phyloP scores from a whole-genome alignment of 805 yeast species.

The Candida railenensis region DNA sequence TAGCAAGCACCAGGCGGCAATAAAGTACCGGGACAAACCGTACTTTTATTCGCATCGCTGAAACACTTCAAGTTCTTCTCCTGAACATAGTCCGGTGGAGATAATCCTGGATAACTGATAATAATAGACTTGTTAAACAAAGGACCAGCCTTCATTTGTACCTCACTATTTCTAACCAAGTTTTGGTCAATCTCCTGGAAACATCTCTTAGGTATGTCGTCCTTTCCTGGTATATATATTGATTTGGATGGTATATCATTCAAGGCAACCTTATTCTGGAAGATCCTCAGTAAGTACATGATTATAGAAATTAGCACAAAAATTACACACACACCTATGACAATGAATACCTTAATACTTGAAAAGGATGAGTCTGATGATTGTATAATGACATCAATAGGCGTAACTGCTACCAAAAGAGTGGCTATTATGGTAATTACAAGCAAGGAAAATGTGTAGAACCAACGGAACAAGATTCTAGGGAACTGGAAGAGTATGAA shows the following conservation, averaged over 20 bases:
- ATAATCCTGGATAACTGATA: slow-evolving; percentile 38
- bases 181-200: slow-evolving; percentile 22
- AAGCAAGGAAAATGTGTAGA: slow-evolving; percentile 27
- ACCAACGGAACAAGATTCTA: slow-evolving; percentile 19
- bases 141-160: slow-evolving; percentile 36
- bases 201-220: slow-evolving; percentile 42
- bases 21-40: slow-evolving; percentile 11
- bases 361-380: slow-evolving; percentile 53
- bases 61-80: slow-evolving; percentile 19
- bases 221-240: slow-evolving; percentile 62
- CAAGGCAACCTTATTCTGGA: slow-evolving; percentile 55
- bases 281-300: slow-evolving; percentile 58
- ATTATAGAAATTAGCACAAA: slow-evolving; percentile 51
- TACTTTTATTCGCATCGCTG: not conserved
- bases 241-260: slow-evolving; percentile 72
- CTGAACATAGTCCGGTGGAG: slow-evolving; percentile 43
- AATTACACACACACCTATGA: slow-evolving; percentile 66
- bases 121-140: slow-evolving; percentile 18
- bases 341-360: slow-evolving; percentile 79
- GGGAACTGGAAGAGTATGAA: slow-evolving; percentile 5
- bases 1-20: slow-evolving; percentile 32
- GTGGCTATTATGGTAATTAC: slow-evolving; percentile 27
- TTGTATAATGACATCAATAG: slow-evolving; percentile 73
- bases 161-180: slow-evolving; percentile 28
- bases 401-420: slow-evolving; percentile 68